These are phyloP conservation scores for Ophioceras dolichostomum DNA, from an alignment of 2,329 filamentous ascomycete species.

Conservation along the genomic window DNA sequence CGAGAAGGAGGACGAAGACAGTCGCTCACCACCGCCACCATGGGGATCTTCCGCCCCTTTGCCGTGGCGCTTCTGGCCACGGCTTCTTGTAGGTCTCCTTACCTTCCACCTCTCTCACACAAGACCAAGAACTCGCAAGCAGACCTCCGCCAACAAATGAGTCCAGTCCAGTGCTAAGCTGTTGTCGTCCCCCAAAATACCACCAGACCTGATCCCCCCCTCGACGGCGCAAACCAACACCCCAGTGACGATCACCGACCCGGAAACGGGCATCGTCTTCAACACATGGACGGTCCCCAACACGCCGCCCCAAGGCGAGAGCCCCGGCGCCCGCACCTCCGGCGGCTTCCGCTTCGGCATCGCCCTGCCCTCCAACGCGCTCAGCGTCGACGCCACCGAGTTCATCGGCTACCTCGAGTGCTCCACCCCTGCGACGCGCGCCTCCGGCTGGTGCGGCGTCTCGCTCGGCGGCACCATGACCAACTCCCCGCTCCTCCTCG, in stretches of 20 bases:
- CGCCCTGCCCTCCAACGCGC: constrained; percentile 30
- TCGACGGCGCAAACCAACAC: constrained; percentile 10
- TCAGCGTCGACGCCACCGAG: constrained; percentile 30
- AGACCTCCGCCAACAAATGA: too few relatives aligned
- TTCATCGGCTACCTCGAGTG: constrained; percentile 41
- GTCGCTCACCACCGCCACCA: background rate
- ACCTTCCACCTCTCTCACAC: background rate
- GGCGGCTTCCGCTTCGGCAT: constrained; percentile 34
- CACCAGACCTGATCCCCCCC: background rate
- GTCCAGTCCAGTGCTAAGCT: too few relatives aligned
- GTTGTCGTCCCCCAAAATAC: background rate
- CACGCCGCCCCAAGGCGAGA: constrained; percentile 22
- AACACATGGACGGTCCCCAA: constrained; percentile 30
- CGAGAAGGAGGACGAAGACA: too few relatives aligned
- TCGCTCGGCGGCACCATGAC: constrained; percentile 40
- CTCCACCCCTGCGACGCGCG: constrained; percentile 26
- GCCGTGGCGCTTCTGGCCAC: background rate
- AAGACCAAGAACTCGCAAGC: too few relatives aligned
- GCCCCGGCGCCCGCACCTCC: constrained; percentile 3
- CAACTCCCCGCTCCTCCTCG: constrained; percentile 36
- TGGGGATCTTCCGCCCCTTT: constrained; percentile 1
- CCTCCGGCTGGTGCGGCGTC: constrained; percentile 40
- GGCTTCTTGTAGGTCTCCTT: background rate
- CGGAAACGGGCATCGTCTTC: constrained; percentile 36
- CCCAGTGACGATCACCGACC: constrained; percentile 26